Percentiles rank a stretch among this genome's conserved stretches.
Evolutionary conservation across 2,329 filamentous ascomycete species (phyloP).

Genomic region (Cercospora berteroae): DNA sequence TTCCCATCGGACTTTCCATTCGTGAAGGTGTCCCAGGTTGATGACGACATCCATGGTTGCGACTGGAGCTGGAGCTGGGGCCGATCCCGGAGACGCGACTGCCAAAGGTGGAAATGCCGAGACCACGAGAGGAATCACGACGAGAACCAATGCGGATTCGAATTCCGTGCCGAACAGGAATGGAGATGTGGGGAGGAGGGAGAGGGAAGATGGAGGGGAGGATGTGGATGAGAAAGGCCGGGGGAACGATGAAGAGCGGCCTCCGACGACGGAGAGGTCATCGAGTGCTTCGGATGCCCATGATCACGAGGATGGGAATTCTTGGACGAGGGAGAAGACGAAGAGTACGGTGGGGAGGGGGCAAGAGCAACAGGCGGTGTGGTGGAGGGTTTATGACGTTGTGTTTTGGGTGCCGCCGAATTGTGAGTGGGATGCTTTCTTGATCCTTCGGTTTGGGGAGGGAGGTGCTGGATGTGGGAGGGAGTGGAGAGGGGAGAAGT

Average conservation of each 20-base stretch:
- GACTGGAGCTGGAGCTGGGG: neutral
- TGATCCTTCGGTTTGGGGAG: no score
- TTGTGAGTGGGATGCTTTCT: neutral
- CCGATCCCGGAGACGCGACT: neutral
- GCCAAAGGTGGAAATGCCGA: neutral
- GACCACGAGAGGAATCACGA: neutral
- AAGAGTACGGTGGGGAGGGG: neutral
- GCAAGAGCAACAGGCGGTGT: neutral
- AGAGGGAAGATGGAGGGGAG: neutral
- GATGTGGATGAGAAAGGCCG: neutral
- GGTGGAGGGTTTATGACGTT: neutral
- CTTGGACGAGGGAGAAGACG: neutral
- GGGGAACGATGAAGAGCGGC: neutral
- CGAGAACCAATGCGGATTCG: neutral
- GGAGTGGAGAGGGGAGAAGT: no score
- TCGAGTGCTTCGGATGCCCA: neutral
- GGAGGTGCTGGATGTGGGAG: no score
- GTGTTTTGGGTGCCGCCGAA: constrained; percentile 3
- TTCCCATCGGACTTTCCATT: no score
- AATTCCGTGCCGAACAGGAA: neutral
- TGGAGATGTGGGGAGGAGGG: neutral
- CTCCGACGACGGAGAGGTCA: neutral
- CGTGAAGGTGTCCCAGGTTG: neutral
- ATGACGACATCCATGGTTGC: neutral
- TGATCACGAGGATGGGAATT: neutral